Conservation (phyloP, 768 basidiomycete species). For the Agaricus subrufescens region DNA sequence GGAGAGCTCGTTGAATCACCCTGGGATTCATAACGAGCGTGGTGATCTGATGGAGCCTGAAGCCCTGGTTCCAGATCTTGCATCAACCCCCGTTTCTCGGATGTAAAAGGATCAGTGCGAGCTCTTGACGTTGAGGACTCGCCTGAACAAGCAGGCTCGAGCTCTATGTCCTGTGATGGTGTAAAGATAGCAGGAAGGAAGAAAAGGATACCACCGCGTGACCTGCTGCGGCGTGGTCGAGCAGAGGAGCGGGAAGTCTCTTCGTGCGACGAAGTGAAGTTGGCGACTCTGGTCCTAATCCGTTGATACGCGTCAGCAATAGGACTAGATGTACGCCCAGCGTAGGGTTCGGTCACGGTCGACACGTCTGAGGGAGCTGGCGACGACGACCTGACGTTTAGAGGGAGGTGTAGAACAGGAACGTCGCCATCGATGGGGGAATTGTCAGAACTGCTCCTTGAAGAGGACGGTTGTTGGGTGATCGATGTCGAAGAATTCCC, state of each 20-base stretch:
- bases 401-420: slow-evolving; percentile 59
- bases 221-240: slow-evolving; percentile 39
- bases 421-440: slow-evolving; percentile 48
- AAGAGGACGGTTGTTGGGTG: slow-evolving; percentile 26
- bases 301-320: slow-evolving; percentile 50
- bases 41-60: neutral
- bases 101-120: slow-evolving; percentile 17
- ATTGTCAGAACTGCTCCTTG: slow-evolving; percentile 28
- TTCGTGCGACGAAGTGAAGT: slow-evolving; percentile 37
- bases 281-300: slow-evolving; percentile 52
- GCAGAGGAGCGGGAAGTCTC: slow-evolving; percentile 42
- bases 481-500: slow-evolving; percentile 47
- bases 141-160: slow-evolving; percentile 23
- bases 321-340: slow-evolving; percentile 37
- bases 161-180: slow-evolving; percentile 41
- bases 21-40: neutral
- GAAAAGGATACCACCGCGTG: slow-evolving; percentile 63
- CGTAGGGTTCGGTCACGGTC: slow-evolving; percentile 37
- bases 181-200: slow-evolving; percentile 82
- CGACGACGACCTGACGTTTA: slow-evolving; percentile 54
- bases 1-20: slow-evolving; percentile 3
- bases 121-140: neutral
- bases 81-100: slow-evolving; percentile 42
- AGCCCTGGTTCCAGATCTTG: slow-evolving; percentile 20
- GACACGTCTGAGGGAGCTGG: slow-evolving; percentile 49